Conservation (phyloP, 805 yeast genomes). For the Lipomyces starkeyi region DNA sequence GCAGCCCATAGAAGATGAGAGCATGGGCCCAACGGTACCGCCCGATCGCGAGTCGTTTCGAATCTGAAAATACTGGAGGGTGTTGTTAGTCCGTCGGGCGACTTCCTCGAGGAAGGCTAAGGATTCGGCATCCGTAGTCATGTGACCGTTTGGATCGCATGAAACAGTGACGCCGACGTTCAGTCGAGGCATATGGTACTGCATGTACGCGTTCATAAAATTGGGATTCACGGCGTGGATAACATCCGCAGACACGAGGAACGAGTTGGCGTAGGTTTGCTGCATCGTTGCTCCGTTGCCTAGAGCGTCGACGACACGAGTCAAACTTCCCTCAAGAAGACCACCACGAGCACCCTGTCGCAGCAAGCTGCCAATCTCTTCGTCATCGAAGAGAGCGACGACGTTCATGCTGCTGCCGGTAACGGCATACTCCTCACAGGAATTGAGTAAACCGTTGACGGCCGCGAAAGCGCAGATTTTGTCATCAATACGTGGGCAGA, state of each 20-base stretch:
- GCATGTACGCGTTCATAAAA: slow-evolving; percentile 61
- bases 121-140: slow-evolving; percentile 83
- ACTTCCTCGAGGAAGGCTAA: slow-evolving; percentile 71
- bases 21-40: slow-evolving; percentile 81
- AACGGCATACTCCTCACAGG: slow-evolving; percentile 46
- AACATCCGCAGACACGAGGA: slow-evolving; percentile 83
- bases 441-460: slow-evolving; percentile 60
- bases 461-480: slow-evolving; percentile 82
- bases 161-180: slow-evolving; percentile 76
- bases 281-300: slow-evolving; percentile 44
- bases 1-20: slow-evolving; percentile 50
- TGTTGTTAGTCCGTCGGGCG: slow-evolving; percentile 67
- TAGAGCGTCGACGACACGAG: slow-evolving; percentile 49
- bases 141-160: slow-evolving; percentile 78
- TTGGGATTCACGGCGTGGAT: slow-evolving; percentile 83
- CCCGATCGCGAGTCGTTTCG: slow-evolving; percentile 86
- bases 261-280: slow-evolving; percentile 64
- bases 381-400: slow-evolving; percentile 76
- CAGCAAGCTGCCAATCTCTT: slow-evolving; percentile 81
- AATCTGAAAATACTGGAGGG: slow-evolving; percentile 79
- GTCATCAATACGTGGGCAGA: slow-evolving; percentile 85
- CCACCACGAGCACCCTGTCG: slow-evolving; percentile 87
- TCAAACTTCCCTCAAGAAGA: slow-evolving; percentile 66
- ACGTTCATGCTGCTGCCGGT: slow-evolving; percentile 49
- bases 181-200: slow-evolving; percentile 79